These are phyloP conservation scores for Noccaea bulbosa DNA, from an alignment of 345 rosid species.

Conservation along the genomic window DNA sequence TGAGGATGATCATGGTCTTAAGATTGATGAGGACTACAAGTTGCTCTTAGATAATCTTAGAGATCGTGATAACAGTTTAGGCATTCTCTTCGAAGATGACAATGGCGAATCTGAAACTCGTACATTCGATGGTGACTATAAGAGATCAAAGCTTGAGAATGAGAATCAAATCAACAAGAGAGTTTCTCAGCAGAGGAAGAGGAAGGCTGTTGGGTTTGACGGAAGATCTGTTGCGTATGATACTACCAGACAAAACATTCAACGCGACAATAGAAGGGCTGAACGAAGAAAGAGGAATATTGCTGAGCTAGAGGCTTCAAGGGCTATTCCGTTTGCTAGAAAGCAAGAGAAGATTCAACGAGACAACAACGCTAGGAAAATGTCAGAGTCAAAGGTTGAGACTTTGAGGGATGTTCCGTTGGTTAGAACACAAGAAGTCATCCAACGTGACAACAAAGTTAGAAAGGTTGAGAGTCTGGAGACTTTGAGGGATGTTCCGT, in stretches of 20 bases:
- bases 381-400: conserved; percentile 1
- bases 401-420: conserved; percentile 4
- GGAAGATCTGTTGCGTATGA: background rate
- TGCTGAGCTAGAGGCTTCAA: conserved; percentile 1
- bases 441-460: background rate
- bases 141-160: conserved; percentile 4
- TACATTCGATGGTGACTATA: conserved; percentile 1
- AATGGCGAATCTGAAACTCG: conserved; percentile 22
- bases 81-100: conserved; percentile 16
- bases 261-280: background rate
- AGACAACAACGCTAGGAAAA: background rate
- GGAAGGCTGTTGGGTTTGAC: background rate
- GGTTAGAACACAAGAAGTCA: background rate
- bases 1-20: conserved; percentile 12
- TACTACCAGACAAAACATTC: background rate
- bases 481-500: conserved; percentile 6
- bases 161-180: conserved; percentile 14
- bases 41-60: conserved; percentile 25
- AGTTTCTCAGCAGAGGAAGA: conserved; percentile 22
- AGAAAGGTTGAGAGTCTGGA: background rate
- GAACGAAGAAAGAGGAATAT: background rate
- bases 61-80: background rate
- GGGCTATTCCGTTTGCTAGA: background rate
- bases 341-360: conserved; percentile 5
- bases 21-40: conserved; percentile 24